Conservation (phyloP, 805 yeast species). For the Candida khao-thaluensis region DNA sequence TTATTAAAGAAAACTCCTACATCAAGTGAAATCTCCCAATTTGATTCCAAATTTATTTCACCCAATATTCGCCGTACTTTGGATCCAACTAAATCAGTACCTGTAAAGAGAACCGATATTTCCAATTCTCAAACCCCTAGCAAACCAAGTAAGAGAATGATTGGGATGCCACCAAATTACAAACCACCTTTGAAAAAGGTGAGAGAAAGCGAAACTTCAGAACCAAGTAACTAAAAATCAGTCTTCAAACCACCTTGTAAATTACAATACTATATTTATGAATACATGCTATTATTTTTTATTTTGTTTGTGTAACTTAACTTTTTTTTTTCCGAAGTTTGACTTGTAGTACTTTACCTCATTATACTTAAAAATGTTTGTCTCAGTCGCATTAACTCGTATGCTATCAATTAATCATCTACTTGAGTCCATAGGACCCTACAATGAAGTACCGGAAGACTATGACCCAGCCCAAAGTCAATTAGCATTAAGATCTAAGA, state of each 20-base stretch:
- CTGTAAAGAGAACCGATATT: constrained; percentile 45
- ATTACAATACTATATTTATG: too few species aligned
- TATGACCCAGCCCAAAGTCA: constrained; percentile 24
- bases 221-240: background rate
- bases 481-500: constrained; percentile 21
- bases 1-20: constrained; percentile 44
- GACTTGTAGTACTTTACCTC: too few species aligned
- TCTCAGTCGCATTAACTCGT: background rate
- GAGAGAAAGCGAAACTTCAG: constrained; percentile 1
- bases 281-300: too few species aligned
- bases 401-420: constrained; percentile 17
- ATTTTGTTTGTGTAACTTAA: too few species aligned
- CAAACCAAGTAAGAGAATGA: constrained; percentile 13
- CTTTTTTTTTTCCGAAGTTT: too few species aligned
- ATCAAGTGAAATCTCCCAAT: constrained; percentile 52
- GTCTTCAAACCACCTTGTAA: too few species aligned
- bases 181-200: constrained; percentile 23
- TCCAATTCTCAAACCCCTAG: constrained; percentile 15
- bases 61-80: constrained; percentile 52
- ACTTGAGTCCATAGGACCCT: constrained; percentile 34
- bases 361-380: too few species aligned
- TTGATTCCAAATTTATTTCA: constrained; percentile 50
- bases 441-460: constrained; percentile 38
- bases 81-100: constrained; percentile 68
- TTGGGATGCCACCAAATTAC: constrained; percentile 17